Conservation (phyloP, 225 moss, liverwort and hornwort genomes). For the Neckera pumila region DNA sequence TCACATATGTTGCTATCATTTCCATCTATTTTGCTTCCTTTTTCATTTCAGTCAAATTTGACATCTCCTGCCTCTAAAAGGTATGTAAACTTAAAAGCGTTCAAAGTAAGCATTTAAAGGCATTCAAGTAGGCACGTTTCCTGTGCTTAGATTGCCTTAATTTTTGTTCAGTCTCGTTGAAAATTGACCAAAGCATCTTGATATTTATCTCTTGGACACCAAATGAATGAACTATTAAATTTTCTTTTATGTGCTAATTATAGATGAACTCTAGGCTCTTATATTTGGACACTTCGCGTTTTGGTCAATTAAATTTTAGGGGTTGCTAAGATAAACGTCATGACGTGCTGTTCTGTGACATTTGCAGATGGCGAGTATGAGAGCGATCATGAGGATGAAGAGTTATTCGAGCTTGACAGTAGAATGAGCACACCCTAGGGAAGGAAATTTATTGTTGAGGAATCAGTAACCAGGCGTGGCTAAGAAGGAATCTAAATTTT, state of each 20-base stretch:
- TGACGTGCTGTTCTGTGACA: neutral
- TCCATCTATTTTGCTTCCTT: neutral
- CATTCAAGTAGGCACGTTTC: neutral
- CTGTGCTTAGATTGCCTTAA: neutral
- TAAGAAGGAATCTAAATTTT: neutral
- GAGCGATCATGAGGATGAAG: slow-evolving; percentile 42
- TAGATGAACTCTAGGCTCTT: neutral
- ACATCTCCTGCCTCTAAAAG: neutral
- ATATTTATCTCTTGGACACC: neutral
- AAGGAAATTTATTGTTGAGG: neutral
- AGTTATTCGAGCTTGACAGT: slow-evolving; percentile 43
- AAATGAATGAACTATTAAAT: neutral
- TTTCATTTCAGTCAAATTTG: neutral
- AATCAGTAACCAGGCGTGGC: neutral
- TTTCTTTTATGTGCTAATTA: neutral
- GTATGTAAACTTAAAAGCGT: too few species aligned
- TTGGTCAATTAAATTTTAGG: too few species aligned
- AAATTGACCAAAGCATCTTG: neutral
- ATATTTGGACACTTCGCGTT: neutral
- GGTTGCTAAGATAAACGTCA: neutral
- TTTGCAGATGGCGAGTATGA: slow-evolving; percentile 42
- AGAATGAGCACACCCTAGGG: slow-evolving; percentile 38
- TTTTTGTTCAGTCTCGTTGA: neutral
- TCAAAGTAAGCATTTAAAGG: neutral
- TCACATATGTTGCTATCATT: neutral